phyloP scores from a whole-genome alignment of 768 basidiomycete genomes.

The Agaricus bisporus region DNA sequence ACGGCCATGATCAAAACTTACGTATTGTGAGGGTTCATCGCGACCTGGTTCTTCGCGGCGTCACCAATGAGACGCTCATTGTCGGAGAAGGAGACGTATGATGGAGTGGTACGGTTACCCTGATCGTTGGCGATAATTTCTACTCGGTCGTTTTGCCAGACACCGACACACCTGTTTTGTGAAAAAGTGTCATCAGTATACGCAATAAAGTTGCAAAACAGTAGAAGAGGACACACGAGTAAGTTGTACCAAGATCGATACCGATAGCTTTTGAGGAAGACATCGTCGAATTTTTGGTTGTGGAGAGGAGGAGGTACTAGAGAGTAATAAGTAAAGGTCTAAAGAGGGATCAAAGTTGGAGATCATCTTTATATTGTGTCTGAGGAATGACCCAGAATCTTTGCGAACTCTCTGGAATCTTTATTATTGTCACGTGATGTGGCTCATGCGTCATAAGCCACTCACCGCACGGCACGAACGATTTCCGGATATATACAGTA shows the following conservation, averaged over 20 bases:
- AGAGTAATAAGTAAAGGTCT: slow-evolving; percentile 17
- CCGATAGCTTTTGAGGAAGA: slow-evolving; percentile 76
- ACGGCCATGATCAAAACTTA: slow-evolving; percentile 22
- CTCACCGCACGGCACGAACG: no score
- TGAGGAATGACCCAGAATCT: slow-evolving; percentile 36
- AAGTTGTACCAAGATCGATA: slow-evolving; percentile 90
- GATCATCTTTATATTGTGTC: slow-evolving; percentile 31
- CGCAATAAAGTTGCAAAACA: not conserved
- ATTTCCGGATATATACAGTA: no score
- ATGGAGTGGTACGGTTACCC: slow-evolving; percentile 93
- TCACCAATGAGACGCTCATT: slow-evolving; percentile 97
- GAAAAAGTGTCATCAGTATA: slow-evolving; percentile 11
- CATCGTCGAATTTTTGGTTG: slow-evolving; percentile 25
- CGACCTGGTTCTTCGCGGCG: slow-evolving; percentile 98
- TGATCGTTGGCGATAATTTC: slow-evolving; percentile 97
- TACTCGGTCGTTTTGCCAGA: slow-evolving; percentile 99
- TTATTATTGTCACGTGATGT: slow-evolving; percentile 29
- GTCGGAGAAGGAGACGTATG: slow-evolving; percentile 93
- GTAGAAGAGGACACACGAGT: slow-evolving; percentile 55
- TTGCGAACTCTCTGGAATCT: slow-evolving; percentile 42
- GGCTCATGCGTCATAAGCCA: slow-evolving; percentile 15
- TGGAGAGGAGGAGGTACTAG: slow-evolving; percentile 13
- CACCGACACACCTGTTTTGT: slow-evolving; percentile 91
- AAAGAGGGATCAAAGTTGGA: slow-evolving; percentile 10
- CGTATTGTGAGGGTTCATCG: slow-evolving; percentile 97